phyloP scores from a whole-genome alignment of 116 monocot species.

The Cymodocea nodosa region DNA sequence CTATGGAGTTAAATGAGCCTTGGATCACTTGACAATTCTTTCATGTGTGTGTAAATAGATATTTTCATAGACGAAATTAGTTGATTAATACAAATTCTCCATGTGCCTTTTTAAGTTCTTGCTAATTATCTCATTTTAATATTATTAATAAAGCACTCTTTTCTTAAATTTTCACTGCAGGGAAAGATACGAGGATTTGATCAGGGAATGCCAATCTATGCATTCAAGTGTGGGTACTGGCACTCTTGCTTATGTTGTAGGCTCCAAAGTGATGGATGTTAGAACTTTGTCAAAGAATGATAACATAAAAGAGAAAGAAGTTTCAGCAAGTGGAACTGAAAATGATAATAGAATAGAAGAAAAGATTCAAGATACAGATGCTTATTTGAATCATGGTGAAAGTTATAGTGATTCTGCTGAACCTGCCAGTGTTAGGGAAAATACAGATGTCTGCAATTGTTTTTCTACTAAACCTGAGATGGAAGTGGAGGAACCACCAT shows the following conservation, averaged over 20 bases:
- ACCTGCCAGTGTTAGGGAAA: conserved; percentile 19
- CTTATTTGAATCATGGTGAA: conserved; percentile 21
- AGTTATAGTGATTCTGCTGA: conserved; percentile 46
- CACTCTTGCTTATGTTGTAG: conserved; percentile 85
- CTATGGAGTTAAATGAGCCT: no score
- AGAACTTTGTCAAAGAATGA: conserved; percentile 66
- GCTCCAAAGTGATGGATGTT: conserved; percentile 94
- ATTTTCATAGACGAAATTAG: background rate
- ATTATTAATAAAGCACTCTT: background rate
- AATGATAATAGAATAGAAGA: conserved; percentile 13
- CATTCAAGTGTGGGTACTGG: conserved; percentile 90
- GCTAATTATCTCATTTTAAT: background rate
- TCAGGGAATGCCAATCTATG: conserved; percentile 78
- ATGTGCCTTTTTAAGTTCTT: background rate
- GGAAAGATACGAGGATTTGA: conserved; percentile 70
- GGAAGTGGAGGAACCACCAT: conserved; percentile 29
- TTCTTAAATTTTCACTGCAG: conserved; percentile 32
- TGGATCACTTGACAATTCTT: no score
- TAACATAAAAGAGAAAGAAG: conserved; percentile 24
- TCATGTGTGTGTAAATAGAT: no score
- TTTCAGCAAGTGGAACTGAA: conserved; percentile 18
- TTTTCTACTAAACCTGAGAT: conserved; percentile 15
- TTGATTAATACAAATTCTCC: background rate
- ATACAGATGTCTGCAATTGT: conserved; percentile 25
- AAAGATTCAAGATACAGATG: conserved; percentile 15